Percentiles rank a stretch among this genome's conserved stretches.
phyloP scores from a whole-genome alignment of 139 green algal genomes.

The Ettlia oleoabundans region DNA sequence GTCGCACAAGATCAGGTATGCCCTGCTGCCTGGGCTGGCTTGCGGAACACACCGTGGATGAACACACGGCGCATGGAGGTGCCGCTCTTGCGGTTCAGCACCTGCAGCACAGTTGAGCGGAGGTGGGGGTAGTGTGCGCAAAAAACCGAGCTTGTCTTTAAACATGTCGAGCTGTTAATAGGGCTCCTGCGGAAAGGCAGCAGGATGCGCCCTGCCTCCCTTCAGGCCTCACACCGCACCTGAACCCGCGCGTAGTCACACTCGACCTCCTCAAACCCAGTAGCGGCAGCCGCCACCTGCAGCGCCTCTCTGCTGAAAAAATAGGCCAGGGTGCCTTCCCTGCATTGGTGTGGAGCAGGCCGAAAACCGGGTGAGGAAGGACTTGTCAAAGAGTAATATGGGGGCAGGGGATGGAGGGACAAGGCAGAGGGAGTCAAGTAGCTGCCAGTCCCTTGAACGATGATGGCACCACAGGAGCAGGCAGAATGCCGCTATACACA shows the following conservation, averaged over 20 bases:
- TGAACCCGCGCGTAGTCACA: conserved; percentile 68
- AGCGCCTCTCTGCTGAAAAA: conserved; percentile 79
- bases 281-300: conserved; percentile 24
- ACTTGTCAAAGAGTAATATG: too few species aligned
- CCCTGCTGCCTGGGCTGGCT: neutral
- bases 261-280: conserved; percentile 65
- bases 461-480: too few species aligned
- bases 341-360: conserved; percentile 53
- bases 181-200: too few species aligned
- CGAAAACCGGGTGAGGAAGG: neutral
- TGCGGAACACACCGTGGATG: conserved; percentile 80
- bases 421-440: too few species aligned
- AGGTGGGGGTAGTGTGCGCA: neutral
- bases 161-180: too few species aligned
- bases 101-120: neutral
- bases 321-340: conserved; percentile 77
- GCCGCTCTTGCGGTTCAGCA: conserved; percentile 71
- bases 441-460: too few species aligned
- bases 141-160: neutral
- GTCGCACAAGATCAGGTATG: too few species aligned
- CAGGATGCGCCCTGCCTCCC: too few species aligned
- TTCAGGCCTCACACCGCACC: conserved; percentile 33
- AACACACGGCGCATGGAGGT: conserved; percentile 72
- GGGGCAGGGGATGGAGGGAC: too few species aligned
- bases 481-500: too few species aligned